Base-by-base conservation (phyloP, 495 filamentous ascomycete genomes). In the Extremus antarcticus region DNA sequence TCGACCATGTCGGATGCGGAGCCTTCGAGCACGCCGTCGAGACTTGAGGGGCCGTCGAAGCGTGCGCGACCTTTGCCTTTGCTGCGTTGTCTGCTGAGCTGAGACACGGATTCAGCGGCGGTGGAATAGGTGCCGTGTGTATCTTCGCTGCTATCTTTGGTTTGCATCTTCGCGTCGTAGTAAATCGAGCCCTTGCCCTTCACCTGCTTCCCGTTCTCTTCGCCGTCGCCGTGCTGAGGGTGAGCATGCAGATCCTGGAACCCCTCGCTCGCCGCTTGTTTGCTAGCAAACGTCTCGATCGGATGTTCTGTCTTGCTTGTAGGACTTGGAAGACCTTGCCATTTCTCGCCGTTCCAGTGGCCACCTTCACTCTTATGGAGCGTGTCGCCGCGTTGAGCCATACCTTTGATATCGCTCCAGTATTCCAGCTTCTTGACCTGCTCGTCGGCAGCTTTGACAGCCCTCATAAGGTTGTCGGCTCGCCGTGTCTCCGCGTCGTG, bases 361-460 rank as follows among this genome's bases (percentile, higher is more conserved):
- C 55, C 55, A 2, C 24, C 51, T 17, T 43, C 22, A 2, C 19
- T 38, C 7, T 16, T 19, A 1, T 21, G 16, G 1, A 66, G 66
- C 0, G 75, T 74, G 22, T 75, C 70, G 4, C 82, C 82, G 21
- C 72, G 67, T 40, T 73, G 70, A 1, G 76, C 78, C 67, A 86
- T 76, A 38, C 70, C 76, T 54, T 80, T 84, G 57, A 86, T 76
- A 56, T 89, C 85, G 59, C 79, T 84, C 85, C 85, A 89, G 64
- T 81, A 89, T 60, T 87, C 83, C 21, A 88, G 69, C 55, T 68
- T 74, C 59, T 77, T 76, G 29, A 86, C 82, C 51, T 87, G 81
- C 47, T 78, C 77, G 50, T 87, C 84, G 0, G 85, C 85, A 38
- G 78, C 75, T 49, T 74, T 67, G 13, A 86, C 69, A 0, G 85